These are phyloP conservation scores for Lactarius hengduanensis DNA, from an alignment of 768 basidiomycete genomes.

Conservation along the genomic window DNA sequence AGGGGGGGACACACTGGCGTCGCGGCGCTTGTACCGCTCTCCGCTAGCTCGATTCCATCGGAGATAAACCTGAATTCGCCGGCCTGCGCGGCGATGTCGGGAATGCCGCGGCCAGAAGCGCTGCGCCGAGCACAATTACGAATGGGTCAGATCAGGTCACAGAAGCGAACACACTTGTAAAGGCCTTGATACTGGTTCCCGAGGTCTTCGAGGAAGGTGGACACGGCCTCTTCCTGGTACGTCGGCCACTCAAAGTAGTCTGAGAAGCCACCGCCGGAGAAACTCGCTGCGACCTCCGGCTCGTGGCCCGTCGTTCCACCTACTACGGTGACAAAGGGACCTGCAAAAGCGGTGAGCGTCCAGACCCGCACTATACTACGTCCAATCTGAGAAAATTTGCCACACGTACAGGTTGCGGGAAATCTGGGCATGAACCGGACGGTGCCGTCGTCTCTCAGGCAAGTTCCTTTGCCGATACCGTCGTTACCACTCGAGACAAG, in stretches of 20 bases:
- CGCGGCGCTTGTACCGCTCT: not conserved
- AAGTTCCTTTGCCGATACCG: not conserved
- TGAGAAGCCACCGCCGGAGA: not conserved
- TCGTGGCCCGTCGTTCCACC: not conserved
- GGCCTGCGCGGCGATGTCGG: not conserved
- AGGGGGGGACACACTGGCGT: not conserved
- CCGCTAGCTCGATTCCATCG: no score
- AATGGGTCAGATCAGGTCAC: not conserved
- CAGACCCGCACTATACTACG: not conserved
- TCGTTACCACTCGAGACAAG: not conserved
- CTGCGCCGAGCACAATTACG: not conserved
- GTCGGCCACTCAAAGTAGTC: not conserved
- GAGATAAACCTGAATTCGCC: no score
- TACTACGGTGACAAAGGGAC: not conserved
- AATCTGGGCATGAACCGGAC: not conserved
- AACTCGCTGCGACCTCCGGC: not conserved
- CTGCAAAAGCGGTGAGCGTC: not conserved
- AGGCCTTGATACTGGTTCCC: not conserved
- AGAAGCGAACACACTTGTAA: not conserved
- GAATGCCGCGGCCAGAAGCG: not conserved
- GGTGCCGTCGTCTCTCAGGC: rapidly evolving
- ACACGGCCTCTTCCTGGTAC: not conserved
- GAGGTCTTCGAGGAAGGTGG: not conserved
- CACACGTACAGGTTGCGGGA: not conserved
- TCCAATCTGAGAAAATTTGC: not conserved